A percentile compares a stretch with the other conserved stretches of the same genome.
Evolutionary conservation across 2,329 filamentous ascomycete genomes (phyloP).

Genomic region (Cladosporium halotolerans): DNA sequence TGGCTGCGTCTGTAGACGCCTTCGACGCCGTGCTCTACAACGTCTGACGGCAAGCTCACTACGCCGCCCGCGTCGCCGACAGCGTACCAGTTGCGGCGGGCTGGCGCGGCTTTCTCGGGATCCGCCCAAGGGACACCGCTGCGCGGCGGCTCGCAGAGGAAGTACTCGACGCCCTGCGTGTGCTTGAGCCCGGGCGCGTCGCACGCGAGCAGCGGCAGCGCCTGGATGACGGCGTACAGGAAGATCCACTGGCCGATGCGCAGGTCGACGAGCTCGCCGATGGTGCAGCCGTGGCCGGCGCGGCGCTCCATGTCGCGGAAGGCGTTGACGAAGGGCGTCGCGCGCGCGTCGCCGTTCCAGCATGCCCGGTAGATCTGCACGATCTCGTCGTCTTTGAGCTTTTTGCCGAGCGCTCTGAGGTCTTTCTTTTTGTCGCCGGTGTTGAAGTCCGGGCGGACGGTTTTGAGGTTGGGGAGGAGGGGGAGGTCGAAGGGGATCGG

Average conservation of each 20-base stretch:
- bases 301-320: constrained; percentile 68
- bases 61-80: constrained; percentile 60
- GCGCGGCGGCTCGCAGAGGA: constrained; percentile 69
- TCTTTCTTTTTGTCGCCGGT: constrained; percentile 67
- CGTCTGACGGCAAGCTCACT: constrained; percentile 56
- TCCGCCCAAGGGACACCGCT: constrained; percentile 65
- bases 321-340: constrained; percentile 58
- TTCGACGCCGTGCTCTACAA: constrained; percentile 61
- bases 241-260: constrained; percentile 76
- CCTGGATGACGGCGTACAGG: constrained; percentile 70
- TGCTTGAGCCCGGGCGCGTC: constrained; percentile 65
- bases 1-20: constrained; percentile 63
- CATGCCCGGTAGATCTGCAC: constrained; percentile 70
- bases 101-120: constrained; percentile 49
- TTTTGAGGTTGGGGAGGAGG: constrained; percentile 62
- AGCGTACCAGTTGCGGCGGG: constrained; percentile 64
- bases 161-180: constrained; percentile 72
- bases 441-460: constrained; percentile 59
- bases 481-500: constrained; percentile 88
- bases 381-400: constrained; percentile 72
- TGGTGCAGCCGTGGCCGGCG: constrained; percentile 57
- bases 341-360: constrained; percentile 68
- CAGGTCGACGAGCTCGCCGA: constrained; percentile 63
- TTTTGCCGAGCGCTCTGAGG: constrained; percentile 61
- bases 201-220: constrained; percentile 68